These are phyloP conservation scores for Quercus mongolica DNA, from an alignment of 306 rosid species.

Conservation along the genomic window DNA sequence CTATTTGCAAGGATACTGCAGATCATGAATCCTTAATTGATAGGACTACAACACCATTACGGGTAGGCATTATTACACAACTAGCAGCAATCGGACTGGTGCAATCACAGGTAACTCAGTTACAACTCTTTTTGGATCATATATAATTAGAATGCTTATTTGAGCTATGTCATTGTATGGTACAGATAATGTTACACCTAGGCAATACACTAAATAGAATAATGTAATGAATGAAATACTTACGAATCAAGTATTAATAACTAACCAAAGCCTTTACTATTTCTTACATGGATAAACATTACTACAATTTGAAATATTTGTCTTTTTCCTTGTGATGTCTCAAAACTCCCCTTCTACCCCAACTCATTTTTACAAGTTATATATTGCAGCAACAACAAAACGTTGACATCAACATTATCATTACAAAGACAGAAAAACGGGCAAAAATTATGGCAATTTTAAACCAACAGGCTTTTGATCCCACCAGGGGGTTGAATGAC, in stretches of 20 bases:
- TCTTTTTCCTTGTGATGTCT: neutral
- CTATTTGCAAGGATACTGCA: constrained; percentile 9
- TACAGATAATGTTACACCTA: neutral
- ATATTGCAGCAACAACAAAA: neutral
- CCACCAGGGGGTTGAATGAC: constrained; percentile 22
- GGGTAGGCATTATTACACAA: constrained; percentile 33
- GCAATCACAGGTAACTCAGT: constrained; percentile 30
- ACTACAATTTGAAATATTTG: neutral
- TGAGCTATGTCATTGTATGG: neutral
- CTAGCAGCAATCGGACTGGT: constrained; percentile 34
- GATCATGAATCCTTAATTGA: neutral
- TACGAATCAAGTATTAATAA: neutral
- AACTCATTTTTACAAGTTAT: neutral
- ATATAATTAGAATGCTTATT: neutral
- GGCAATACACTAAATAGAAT: neutral
- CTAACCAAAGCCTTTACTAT: neutral
- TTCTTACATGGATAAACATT: neutral
- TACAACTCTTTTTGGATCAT: neutral
- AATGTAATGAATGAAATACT: neutral
- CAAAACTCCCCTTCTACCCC: neutral
- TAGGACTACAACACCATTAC: constrained; percentile 6
- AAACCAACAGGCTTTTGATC: constrained; percentile 12
- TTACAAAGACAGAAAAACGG: neutral
- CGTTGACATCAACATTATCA: neutral
- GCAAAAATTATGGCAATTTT: neutral